These are phyloP conservation scores for Suillus decipiens DNA, from an alignment of 768 basidiomycete genomes.

Conservation along the genomic window DNA sequence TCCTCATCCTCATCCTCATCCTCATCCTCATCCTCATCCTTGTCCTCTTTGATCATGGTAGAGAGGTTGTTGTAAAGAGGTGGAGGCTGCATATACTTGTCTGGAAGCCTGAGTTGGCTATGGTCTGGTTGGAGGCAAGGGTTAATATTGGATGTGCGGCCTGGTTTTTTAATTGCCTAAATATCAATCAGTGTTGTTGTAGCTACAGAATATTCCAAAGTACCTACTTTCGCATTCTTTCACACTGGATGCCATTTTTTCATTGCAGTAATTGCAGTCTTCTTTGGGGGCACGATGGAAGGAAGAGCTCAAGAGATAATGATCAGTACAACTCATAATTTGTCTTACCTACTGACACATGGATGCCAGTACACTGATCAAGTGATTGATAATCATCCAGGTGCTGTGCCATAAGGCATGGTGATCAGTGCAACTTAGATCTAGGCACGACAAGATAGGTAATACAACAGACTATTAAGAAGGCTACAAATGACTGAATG, in stretches of 20 bases:
- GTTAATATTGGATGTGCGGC: neutral
- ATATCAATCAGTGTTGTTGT: too few species aligned
- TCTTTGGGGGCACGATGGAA: neutral
- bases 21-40: too few species aligned
- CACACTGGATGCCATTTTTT: neutral
- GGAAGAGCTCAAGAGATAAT: neutral
- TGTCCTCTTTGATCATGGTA: too few species aligned
- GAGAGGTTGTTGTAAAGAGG: too few species aligned
- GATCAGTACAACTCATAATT: neutral
- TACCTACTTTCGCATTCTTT: neutral
- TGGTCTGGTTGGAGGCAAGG: too few species aligned
- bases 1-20: too few species aligned
- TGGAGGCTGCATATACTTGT: too few species aligned
- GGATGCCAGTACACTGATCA: too few species aligned
- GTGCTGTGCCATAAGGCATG: neutral
- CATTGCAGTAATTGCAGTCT: neutral
- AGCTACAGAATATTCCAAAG: too few species aligned
- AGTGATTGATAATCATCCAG: neutral
- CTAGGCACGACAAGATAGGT: neutral
- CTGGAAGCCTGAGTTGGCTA: too few species aligned
- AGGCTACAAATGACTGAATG: neutral
- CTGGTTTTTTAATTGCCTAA: neutral
- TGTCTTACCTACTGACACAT: too few species aligned
- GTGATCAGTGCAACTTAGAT: neutral
- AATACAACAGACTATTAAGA: neutral